Evolutionary conservation across 192 early-diverging fungal species (phyloP), one percentile per base, ranked within the genome.

Genomic region (Phlyctochytrium planicorne): DNA sequence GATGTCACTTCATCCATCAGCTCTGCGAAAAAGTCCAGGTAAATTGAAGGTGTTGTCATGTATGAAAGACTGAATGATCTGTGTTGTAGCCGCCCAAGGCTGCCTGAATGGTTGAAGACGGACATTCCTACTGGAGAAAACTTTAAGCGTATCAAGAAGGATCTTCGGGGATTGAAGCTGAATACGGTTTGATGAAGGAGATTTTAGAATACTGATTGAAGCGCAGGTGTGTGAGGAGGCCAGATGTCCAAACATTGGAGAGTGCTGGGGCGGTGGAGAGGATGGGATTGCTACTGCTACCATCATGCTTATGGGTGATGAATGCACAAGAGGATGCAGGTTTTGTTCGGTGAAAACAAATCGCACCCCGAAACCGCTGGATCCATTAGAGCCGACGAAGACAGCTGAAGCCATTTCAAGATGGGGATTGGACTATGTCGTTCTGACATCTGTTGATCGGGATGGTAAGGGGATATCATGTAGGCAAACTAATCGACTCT

Each of bases 311-410:
- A 96, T 98, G 94, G 96, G 96, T 60, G 94, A 95, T 71, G 93
- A 94, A 74, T 98, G 96, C 78, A 98, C 96, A 2, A 87, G 96
- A 62, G 96, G 95, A 0, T 98, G 96, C 78, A 82, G 96, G 50
- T 98, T 98, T 84, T 98, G 96, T 69, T 93, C 94, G 17, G 96
- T 98, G 34, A 98, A 98, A 80, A 98, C 96, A 50, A 95, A 87
- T 78, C 85, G 88, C 66, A 77, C 74, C 1, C 96, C 96, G 3
- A 84, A 83, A 27, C 83, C 94, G 2, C 80, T 96, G 63, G 95
- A 98, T 82, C 82, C 89, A 23, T 77, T 83, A 67, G 96, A 98
- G 70, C 96, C 96, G 27, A 90, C 93, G 76, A 89, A 94, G 75
- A 95, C 94, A 3, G 92, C 96, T 0, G 87, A 91, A 63, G 96